Evolutionary conservation across 805 yeast species (phyloP), one percentile per base, ranked within the genome.

Genomic region (Barnettozyma sucrosica): DNA sequence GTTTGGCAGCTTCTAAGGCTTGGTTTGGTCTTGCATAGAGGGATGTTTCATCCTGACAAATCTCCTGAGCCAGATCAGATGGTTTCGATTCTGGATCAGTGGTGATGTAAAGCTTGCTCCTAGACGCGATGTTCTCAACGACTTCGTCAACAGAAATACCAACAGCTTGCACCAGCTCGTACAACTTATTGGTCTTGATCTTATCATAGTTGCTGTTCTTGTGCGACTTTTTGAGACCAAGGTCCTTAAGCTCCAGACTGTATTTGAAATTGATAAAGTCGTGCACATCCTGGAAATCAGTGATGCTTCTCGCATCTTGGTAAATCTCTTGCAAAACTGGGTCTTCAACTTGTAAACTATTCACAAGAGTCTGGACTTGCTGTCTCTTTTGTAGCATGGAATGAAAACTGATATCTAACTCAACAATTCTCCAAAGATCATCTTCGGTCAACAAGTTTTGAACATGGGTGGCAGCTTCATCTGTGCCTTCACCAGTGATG

Each of bases 401-500:
- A 63, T 89, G 97, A 64, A 81, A 93, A 55, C 89, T 97, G 54
- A 89, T 75, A 64, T 92, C 98, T 46, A 89, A 73, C 53, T 80
- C 85, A 13, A 89, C 82, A 53, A 92, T 83, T 61, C 90, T 78
- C 99, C 99, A 93, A 51, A 93, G 70, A 63, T 90, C 97, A 66
- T 88, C 90, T 66, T 85, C 95, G 46, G 72, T 77, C 47, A 86
- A 68, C 42, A 82, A 64, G 52, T 76, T 77, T 53, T 71, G 51
- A 21, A 58, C 63, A 8, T 52, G 51, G 1, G 71, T 69, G 25
- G 67, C 64, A 11, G 71, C 77, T 26, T 71, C 69, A 20, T 66
- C 71, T 7, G 42, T 39, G 43, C 69, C 69, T 49, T 69, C 71
- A 10, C 74, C 68, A 3, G 65, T 62, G 26, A 78, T 78, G 37